Evolutionary conservation across 2,329 filamentous ascomycete species (phyloP), one percentile per base, ranked within the genome.

Genomic region (Furcasterigmium furcatum): DNA sequence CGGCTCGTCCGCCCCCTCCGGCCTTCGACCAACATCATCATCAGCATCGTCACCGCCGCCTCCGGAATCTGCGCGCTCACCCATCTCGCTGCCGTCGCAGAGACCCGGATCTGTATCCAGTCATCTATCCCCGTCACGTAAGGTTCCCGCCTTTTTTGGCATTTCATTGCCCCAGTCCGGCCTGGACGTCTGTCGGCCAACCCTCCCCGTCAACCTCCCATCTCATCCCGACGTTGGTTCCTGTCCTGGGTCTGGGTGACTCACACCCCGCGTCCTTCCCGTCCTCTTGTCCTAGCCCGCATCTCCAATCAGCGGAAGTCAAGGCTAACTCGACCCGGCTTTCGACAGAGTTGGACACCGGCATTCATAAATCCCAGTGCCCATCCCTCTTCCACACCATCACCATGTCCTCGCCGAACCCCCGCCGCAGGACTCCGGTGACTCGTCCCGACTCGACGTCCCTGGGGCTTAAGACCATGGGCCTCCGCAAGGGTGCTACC

Each of bases 401-500:
- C 61, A 67, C 61, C 64, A 76, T 76, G 73, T 71, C 72, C 46
- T 67, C 64, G 61, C 62, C 67, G 58, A 72, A 74, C 61, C 71
- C 71, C 62, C 65, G 65, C 58, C 66, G 72, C 63, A 70, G 71
- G 62, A 64, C 68, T 57, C 63, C 64, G 62, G 65, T 67, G 60
- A 67, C 66, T 67, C 64, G 64, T 52, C 55, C 58, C 47, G 59
- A 56, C 52, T 66, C 63, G 60, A 60, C 61, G 55, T 59, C 59
- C 58, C 59, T 76, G 55, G 65, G 61, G 51, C 64, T 77, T 68
- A 77, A 77, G 64, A 77, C 72, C 57, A 70, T 77, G 64, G 68
- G 72, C 64, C 76, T 90, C 65, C 78, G 74, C 63, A 90, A 89
- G 72, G 83, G 83, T 58, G 82, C 85, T 45, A 89, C 87, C 56